These are phyloP conservation scores for Aspergillus biplanus DNA, from an alignment of 495 filamentous ascomycete genomes.

Conservation along the genomic window DNA sequence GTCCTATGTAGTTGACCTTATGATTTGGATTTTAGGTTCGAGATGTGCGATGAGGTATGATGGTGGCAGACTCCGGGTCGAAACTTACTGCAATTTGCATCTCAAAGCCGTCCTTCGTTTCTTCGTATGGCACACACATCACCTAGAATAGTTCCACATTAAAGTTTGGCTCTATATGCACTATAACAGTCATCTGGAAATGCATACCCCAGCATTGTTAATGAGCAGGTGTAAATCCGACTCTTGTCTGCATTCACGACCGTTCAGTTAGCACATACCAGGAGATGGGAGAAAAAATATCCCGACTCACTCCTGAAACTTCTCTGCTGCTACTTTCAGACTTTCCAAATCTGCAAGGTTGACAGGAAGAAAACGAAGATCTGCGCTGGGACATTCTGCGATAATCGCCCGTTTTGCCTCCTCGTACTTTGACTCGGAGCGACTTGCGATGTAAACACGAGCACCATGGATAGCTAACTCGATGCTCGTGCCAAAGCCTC, in stretches of 20 bases:
- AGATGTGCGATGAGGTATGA: neutral
- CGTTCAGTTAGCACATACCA: too few species aligned
- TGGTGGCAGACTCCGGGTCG: too few species aligned
- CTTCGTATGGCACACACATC: conserved; percentile 11
- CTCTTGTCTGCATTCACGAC: conserved; percentile 1
- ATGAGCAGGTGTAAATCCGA: neutral
- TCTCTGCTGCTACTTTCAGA: neutral
- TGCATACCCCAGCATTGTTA: conserved; percentile 9
- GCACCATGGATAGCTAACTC: conserved; percentile 8
- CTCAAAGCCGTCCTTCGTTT: conserved; percentile 12
- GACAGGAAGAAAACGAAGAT: conserved; percentile 2
- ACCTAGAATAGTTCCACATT: neutral
- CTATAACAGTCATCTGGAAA: too few species aligned
- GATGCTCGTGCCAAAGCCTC: conserved; percentile 6
- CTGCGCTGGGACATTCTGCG: conserved; percentile 4
- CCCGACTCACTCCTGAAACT: too few species aligned
- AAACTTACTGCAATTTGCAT: conserved; percentile 11
- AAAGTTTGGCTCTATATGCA: neutral
- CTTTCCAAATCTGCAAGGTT: neutral
- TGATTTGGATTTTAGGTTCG: neutral
- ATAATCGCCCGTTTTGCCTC: conserved; percentile 1
- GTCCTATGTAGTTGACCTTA: conserved; percentile 5
- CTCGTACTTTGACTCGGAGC: conserved; percentile 1
- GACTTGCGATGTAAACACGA: conserved; percentile 9
- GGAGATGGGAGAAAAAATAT: too few species aligned